Conservation (phyloP, 2,329 filamentous ascomycete species). For the Aspergillus sergii region DNA sequence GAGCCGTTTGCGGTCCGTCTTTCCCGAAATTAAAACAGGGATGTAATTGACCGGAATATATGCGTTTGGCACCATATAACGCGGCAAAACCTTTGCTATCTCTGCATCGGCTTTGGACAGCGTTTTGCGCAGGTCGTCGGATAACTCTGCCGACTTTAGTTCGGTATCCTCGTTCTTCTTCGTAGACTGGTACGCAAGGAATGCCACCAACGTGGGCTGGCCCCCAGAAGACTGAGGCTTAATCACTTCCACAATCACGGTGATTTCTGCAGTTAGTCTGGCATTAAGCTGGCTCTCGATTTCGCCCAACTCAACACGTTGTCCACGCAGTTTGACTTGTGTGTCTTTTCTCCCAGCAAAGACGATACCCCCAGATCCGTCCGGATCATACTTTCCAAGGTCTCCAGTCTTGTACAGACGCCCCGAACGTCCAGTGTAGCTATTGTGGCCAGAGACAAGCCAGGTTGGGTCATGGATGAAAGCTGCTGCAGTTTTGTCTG, state of each 20-base stretch:
- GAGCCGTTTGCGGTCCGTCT: slow-evolving; percentile 46
- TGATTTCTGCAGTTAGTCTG: slow-evolving; percentile 32
- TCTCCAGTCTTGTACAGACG: slow-evolving; percentile 47
- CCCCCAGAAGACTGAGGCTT: slow-evolving; percentile 28
- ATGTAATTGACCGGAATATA: slow-evolving; percentile 49
- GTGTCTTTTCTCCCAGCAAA: slow-evolving; percentile 44
- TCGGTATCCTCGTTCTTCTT: slow-evolving; percentile 22
- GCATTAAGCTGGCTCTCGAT: slow-evolving; percentile 41
- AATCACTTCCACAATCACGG: slow-evolving; percentile 55
- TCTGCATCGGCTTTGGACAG: slow-evolving; percentile 28
- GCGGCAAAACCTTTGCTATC: slow-evolving; percentile 30
- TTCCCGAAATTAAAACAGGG: slow-evolving; percentile 48
- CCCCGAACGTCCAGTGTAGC: slow-evolving; percentile 29
- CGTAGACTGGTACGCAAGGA: slow-evolving; percentile 30
- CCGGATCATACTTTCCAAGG: slow-evolving; percentile 40
- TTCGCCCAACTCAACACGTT: slow-evolving; percentile 47
- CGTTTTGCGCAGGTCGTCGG: slow-evolving; percentile 19
- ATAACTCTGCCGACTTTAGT: slow-evolving; percentile 16
- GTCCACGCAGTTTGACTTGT: slow-evolving; percentile 46
- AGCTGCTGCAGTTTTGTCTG: slow-evolving; percentile 35
- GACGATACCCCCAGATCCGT: slow-evolving; percentile 40
- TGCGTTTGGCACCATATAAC: slow-evolving; percentile 42
- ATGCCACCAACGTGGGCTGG: slow-evolving; percentile 35
- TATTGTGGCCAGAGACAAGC: slow-evolving; percentile 32
- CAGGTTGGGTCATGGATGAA: slow-evolving; percentile 44